Evolutionary conservation across 805 yeast species (phyloP).

Genomic region (Candida hispaniensis): DNA sequence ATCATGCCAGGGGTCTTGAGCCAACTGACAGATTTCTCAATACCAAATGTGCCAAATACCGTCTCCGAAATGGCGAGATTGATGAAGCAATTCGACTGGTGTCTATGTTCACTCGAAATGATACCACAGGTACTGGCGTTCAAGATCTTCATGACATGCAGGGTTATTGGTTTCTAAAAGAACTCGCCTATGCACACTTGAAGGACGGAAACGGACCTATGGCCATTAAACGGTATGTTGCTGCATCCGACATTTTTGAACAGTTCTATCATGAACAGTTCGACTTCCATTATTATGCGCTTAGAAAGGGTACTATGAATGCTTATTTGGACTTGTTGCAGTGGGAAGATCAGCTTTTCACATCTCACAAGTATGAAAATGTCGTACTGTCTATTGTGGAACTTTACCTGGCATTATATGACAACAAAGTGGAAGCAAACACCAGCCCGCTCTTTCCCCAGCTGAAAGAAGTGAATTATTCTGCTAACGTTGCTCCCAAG

Average conservation of each 20-base stretch:
- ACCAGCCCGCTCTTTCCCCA: conserved; percentile 15
- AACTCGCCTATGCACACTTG: conserved; percentile 71
- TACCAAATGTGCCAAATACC: conserved; percentile 76
- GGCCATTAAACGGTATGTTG: conserved; percentile 65
- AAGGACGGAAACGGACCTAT: conserved; percentile 58
- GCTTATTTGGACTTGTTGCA: conserved; percentile 63
- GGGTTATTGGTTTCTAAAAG: conserved; percentile 79
- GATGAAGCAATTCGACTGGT: conserved; percentile 66
- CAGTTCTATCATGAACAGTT: conserved; percentile 74
- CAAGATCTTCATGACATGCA: conserved; percentile 82
- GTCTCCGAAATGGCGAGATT: conserved; percentile 49
- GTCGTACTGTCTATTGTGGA: conserved; percentile 55
- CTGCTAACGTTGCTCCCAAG: conserved; percentile 37
- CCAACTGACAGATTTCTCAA: conserved; percentile 87
- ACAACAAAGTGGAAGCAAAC: conserved; percentile 19
- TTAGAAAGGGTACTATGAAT: conserved; percentile 82
- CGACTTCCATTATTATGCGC: conserved; percentile 89
- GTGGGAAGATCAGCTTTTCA: conserved; percentile 73
- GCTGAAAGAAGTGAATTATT: conserved; percentile 35
- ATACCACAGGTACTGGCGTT: conserved; percentile 69
- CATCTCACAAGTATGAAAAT: conserved; percentile 61
- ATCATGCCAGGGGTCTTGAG: conserved; percentile 64
- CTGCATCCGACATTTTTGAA: conserved; percentile 55
- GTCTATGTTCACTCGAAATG: conserved; percentile 77
- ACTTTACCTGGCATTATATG: conserved; percentile 38